phyloP scores from a whole-genome alignment of 495 filamentous ascomycete genomes.

The Pyrenula massariospora region DNA sequence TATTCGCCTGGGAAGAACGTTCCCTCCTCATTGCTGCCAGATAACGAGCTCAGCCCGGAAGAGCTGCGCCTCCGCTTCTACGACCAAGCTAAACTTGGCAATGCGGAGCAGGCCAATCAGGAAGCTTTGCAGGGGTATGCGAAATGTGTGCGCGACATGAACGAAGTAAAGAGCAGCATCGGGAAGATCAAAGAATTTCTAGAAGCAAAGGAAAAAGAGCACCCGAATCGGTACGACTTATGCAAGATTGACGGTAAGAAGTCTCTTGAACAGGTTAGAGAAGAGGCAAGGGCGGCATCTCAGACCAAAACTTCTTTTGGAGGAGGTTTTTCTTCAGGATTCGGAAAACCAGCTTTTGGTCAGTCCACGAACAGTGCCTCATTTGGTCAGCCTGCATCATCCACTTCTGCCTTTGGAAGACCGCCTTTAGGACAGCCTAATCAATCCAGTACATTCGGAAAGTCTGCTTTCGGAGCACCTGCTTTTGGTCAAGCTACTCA shows the following conservation, averaged over 20 bases:
- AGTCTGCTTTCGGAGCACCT: slow-evolving; percentile 17
- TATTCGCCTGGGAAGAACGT: slow-evolving; percentile 64
- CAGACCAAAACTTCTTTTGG: slow-evolving; percentile 14
- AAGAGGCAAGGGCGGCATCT: neutral
- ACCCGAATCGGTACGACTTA: slow-evolving; percentile 73
- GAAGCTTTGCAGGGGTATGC: slow-evolving; percentile 48
- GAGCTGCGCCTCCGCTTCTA: slow-evolving; percentile 66
- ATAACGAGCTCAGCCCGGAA: slow-evolving; percentile 74
- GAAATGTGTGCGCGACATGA: slow-evolving; percentile 56
- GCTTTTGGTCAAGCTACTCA: slow-evolving; percentile 14
- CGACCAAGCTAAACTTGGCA: slow-evolving; percentile 42
- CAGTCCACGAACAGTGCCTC: slow-evolving; percentile 3
- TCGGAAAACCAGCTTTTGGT: slow-evolving; percentile 13
- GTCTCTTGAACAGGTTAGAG: slow-evolving; percentile 8
- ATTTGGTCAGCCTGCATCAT: slow-evolving; percentile 13
- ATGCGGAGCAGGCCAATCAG: slow-evolving; percentile 50
- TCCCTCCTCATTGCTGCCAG: slow-evolving; percentile 63
- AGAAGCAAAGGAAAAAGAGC: slow-evolving; percentile 52
- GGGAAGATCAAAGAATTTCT: slow-evolving; percentile 65
- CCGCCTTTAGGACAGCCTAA: slow-evolving; percentile 26
- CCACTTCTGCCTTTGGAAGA: slow-evolving; percentile 19
- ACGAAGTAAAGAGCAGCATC: slow-evolving; percentile 50
- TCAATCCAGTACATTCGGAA: slow-evolving; percentile 16
- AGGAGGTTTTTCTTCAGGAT: slow-evolving; percentile 10
- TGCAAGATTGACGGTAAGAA: slow-evolving; percentile 29